Evolutionary conservation across 305 asterid genomes (phyloP).

Genomic region (Caryopteris hybrid): DNA sequence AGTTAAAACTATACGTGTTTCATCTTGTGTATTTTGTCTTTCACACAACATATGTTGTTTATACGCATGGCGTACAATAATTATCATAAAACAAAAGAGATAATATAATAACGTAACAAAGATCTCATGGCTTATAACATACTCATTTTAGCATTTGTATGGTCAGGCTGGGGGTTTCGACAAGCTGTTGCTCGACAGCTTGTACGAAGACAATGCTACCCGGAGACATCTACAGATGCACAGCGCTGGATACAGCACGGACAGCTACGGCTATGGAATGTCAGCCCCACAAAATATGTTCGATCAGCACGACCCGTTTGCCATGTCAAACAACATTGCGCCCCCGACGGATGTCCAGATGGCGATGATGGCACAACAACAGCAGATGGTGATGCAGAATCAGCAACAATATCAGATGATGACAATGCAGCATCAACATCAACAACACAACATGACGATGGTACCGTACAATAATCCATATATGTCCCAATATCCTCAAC

Average conservation of each 20-base stretch:
- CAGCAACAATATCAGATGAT: constrained; percentile 21
- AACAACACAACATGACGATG: constrained; percentile 28
- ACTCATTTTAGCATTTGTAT: background rate
- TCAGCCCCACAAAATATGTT: constrained; percentile 28
- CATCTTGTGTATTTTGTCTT: too few species aligned
- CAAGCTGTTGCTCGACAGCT: constrained; percentile 70
- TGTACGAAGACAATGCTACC: constrained; percentile 67
- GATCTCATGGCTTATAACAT: too few species aligned
- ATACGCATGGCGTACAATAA: too few species aligned
- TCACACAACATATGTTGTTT: too few species aligned
- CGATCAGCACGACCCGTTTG: constrained; percentile 53
- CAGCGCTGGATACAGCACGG: constrained; percentile 58
- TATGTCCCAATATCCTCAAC: constrained; percentile 28
- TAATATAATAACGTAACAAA: too few species aligned
- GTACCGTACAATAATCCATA: constrained; percentile 32
- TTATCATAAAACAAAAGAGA: too few species aligned
- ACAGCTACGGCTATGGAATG: constrained; percentile 36
- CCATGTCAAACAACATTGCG: constrained; percentile 48
- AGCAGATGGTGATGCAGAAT: constrained; percentile 35
- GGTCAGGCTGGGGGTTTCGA: constrained; percentile 80
- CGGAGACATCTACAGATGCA: constrained; percentile 62
- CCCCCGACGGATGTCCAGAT: constrained; percentile 64
- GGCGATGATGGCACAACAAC: constrained; percentile 62
- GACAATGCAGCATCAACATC: constrained; percentile 13
- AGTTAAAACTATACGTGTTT: too few species aligned